Conservation (phyloP, 768 basidiomycete species). For the Infundibulicybe gibba region DNA sequence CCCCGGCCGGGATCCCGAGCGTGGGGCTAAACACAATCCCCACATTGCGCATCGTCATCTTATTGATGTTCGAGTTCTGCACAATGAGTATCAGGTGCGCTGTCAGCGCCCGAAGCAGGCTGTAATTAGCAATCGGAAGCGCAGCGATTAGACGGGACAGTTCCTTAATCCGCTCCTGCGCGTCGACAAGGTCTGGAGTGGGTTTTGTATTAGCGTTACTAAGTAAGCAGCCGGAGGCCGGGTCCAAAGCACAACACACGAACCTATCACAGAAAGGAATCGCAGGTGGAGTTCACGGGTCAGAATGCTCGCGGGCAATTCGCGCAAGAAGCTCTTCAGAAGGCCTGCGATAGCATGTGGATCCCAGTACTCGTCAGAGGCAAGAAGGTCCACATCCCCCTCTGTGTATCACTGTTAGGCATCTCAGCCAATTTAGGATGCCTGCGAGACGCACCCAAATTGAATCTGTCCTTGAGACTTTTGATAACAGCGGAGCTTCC, state of each 20-base stretch:
- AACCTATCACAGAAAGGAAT: constrained; percentile 93
- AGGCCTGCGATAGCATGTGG: constrained; percentile 96
- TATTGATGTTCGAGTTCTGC: constrained; percentile 85
- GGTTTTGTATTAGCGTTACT: background rate
- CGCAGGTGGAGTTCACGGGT: constrained; percentile 88
- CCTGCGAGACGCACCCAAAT: constrained; percentile 56
- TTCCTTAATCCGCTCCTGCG: constrained; percentile 85
- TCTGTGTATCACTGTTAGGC: constrained; percentile 43
- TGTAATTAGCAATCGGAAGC: constrained; percentile 91
- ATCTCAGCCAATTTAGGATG: constrained; percentile 6
- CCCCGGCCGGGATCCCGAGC: constrained; percentile 94
- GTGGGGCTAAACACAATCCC: constrained; percentile 99
- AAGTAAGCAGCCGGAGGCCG: too few relatives aligned
- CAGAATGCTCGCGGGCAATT: constrained; percentile 88
- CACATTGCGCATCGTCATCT: constrained; percentile 99
- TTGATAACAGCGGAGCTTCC: constrained; percentile 96
- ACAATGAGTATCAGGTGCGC: constrained; percentile 95
- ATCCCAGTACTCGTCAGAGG: constrained; percentile 92
- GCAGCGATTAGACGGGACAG: constrained; percentile 82
- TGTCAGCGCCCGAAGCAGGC: constrained; percentile 87
- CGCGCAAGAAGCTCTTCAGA: constrained; percentile 90
- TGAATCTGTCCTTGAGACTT: constrained; percentile 88
- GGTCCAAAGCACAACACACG: constrained; percentile 22
- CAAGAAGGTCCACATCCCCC: constrained; percentile 91
- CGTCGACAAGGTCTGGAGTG: constrained; percentile 76